phyloP scores from a whole-genome alignment of 2,329 filamentous ascomycete species.

The Arthrobotrys sphaeroides region DNA sequence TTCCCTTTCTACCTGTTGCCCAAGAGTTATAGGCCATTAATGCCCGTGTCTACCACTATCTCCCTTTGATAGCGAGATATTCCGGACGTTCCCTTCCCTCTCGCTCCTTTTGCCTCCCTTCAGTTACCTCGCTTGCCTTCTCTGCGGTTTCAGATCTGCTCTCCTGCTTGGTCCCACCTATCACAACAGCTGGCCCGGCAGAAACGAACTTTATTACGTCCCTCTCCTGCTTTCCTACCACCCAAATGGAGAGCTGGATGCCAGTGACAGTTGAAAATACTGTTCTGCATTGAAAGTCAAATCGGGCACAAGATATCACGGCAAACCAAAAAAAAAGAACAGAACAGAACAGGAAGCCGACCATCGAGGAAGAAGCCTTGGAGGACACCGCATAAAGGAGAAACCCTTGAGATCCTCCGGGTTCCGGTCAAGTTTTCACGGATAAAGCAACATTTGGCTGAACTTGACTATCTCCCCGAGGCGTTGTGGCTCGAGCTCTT shows the following conservation, averaged over 20 bases:
- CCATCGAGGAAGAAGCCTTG: not conserved
- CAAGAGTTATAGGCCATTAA: conserved; percentile 48
- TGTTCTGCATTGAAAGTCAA: conserved; percentile 2
- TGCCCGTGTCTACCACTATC: conserved; percentile 46
- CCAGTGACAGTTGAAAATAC: conserved; percentile 5
- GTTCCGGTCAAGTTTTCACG: conserved; percentile 52
- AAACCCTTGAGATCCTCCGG: conserved; percentile 25
- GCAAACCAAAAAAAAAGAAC: conserved; percentile 8
- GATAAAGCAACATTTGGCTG: conserved; percentile 53
- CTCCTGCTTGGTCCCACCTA: conserved; percentile 53
- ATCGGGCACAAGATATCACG: conserved; percentile 14
- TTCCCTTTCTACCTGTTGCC: conserved; percentile 37
- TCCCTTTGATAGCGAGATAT: conserved; percentile 51
- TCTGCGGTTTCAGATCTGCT: conserved; percentile 50
- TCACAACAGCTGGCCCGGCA: conserved; percentile 47
- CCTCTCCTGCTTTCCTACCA: conserved; percentile 7
- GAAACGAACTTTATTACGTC: conserved; percentile 48
- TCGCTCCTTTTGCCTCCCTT: conserved; percentile 54
- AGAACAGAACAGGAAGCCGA: not conserved
- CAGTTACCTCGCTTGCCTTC: conserved; percentile 51
- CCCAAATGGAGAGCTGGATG: conserved; percentile 29
- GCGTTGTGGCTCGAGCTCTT: conserved; percentile 51
- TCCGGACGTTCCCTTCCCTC: conserved; percentile 51
- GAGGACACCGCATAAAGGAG: conserved; percentile 6
- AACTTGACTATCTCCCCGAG: conserved; percentile 38